Evolutionary conservation across 495 filamentous ascomycete genomes (phyloP), one percentile per base, ranked within the genome.

Genomic region (Venustampulla echinocandica): DNA sequence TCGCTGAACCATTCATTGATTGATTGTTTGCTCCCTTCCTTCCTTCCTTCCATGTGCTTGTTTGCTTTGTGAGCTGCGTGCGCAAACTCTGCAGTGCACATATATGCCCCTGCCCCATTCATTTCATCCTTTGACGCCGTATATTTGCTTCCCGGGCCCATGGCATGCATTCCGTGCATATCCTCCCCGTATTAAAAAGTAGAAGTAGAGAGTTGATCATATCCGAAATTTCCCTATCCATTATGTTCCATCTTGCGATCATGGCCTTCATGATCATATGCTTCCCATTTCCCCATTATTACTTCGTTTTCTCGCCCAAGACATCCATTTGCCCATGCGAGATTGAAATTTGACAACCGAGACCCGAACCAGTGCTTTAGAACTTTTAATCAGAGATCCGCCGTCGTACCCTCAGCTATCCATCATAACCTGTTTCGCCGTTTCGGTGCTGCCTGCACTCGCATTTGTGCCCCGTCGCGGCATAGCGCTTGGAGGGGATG

Each of bases 371-470:
- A 40, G 6, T 40, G 20, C 20, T 17, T 21, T 40, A 21, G 20
- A 40, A 40, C 11, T 21, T 21, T 40, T 40, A 9, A 23, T 5
- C 37, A 40, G 20, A 40, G 11, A 40, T n/a, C 37, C 37, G n/a
- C 37, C 37, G 37, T 40, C 37, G 41, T 44, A 46, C 28, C 44
- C 14, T 57, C 33, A 53, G 35, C 14, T 10, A 44, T 59, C 56
- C 43, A 59, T 55, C 7, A 48, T 37, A 19, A 77, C 42, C 58
- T 75, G 76, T 61, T 75, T 76, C 28, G 74, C 74, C 35, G 74
- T 78, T 28, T 75, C 74, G 3, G 70, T 74, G 50, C 72, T 76
- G 35, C 66, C 66, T 13, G 72, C 67, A 34, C 69, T 74, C 1
- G 67, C 68, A 47, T 74, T 72, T 0, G 73, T 76, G 48, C 70